Evolutionary conservation across 768 basidiomycete species (phyloP).

Genomic region (Chalciporus pseudorubinellus): DNA sequence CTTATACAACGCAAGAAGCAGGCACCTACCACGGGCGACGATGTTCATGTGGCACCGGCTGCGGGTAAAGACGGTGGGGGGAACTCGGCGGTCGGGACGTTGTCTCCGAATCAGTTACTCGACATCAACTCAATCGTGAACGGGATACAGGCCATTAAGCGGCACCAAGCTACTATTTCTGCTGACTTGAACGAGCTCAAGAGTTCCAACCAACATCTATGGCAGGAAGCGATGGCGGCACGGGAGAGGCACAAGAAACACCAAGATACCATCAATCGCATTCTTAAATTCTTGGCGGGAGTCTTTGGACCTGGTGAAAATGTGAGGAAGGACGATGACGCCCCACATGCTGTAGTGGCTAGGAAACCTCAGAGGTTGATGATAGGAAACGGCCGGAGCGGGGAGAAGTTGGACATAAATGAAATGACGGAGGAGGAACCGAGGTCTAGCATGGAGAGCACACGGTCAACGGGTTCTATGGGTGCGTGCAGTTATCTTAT

Average conservation of each 20-base stretch:
- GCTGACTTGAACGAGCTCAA: constrained; percentile 87
- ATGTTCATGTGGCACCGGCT: constrained; percentile 18
- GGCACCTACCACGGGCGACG: constrained; percentile 34
- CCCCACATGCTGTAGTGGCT: constrained; percentile 45
- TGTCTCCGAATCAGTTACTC: constrained; percentile 52
- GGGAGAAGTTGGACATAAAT: constrained; percentile 34
- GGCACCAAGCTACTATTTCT: constrained; percentile 91
- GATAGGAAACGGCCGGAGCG: constrained; percentile 55
- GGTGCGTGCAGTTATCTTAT: constrained; percentile 3
- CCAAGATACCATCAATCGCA: constrained; percentile 93
- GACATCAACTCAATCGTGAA: constrained; percentile 79
- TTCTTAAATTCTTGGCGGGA: constrained; percentile 91
- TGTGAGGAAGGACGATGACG: constrained; percentile 33
- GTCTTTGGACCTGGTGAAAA: constrained; percentile 69
- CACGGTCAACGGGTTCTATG: constrained; percentile 16
- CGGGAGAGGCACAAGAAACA: constrained; percentile 86
- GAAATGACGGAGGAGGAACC: constrained; percentile 44
- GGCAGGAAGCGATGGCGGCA: constrained; percentile 84
- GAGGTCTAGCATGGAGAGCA: constrained; percentile 28
- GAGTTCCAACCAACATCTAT: constrained; percentile 82
- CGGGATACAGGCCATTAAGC: constrained; percentile 83
- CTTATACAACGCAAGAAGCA: constrained; percentile 86
- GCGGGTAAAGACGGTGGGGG: constrained; percentile 15
- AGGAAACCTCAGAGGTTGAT: constrained; percentile 56
- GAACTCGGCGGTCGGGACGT: constrained; percentile 18